Evolutionary conservation across 75 land plant species (phyloP).

Genomic region (Larix kaempferi): DNA sequence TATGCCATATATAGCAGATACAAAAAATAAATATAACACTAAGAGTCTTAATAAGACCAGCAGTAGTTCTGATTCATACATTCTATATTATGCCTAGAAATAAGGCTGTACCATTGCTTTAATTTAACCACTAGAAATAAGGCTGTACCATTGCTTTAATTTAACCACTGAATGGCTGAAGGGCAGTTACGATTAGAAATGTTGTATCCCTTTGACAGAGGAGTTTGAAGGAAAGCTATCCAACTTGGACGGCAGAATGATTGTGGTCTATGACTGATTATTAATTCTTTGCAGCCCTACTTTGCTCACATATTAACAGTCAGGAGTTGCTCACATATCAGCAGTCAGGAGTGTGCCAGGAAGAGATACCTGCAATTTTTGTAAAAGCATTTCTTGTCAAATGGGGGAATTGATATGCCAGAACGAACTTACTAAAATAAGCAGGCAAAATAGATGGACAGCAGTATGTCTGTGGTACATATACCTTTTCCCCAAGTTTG

Average conservation of each 20-base stretch:
- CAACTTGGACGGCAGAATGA: background rate
- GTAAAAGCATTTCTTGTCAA: no score
- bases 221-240: background rate
- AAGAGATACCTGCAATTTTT: conserved; percentile 38
- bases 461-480: background rate
- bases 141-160: background rate
- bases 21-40: background rate
- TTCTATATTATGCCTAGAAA: background rate
- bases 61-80: background rate
- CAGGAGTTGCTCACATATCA: conserved; percentile 52
- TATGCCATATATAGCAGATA: background rate
- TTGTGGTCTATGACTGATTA: background rate
- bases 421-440: background rate
- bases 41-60: background rate
- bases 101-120: background rate
- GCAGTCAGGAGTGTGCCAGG: conserved; percentile 51
- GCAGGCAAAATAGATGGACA: background rate
- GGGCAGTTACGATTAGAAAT: background rate
- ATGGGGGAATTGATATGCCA: background rate
- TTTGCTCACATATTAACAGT: conserved; percentile 43
- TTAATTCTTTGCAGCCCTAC: background rate
- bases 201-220: background rate
- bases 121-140: background rate
- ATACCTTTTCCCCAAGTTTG: conserved; percentile 96
- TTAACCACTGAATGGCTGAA: background rate